Conservation (phyloP, 2,329 filamentous ascomycete species). For the Penicillium sp. region DNA sequence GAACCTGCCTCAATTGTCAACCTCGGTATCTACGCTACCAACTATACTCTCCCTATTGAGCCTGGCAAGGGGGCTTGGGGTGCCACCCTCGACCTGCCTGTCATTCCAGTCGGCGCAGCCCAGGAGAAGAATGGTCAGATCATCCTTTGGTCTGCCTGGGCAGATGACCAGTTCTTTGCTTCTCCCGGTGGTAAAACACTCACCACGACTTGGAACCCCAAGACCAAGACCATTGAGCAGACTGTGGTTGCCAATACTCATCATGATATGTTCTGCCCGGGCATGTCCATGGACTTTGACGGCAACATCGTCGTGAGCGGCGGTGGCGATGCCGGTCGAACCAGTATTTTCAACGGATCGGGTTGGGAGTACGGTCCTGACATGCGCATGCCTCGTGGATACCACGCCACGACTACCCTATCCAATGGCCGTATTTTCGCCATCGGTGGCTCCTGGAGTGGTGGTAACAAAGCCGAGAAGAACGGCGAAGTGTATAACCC, state of each 20-base stretch:
- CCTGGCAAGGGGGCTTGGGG: constrained; percentile 9
- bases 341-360: constrained; percentile 50
- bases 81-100: constrained; percentile 7
- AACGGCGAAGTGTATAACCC: constrained; percentile 59
- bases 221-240: constrained; percentile 2
- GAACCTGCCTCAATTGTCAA: constrained; percentile 13
- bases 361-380: constrained; percentile 42
- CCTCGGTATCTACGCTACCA: constrained; percentile 11
- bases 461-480: constrained; percentile 49
- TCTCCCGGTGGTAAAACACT: constrained; percentile 19
- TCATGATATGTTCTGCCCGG: constrained; percentile 33
- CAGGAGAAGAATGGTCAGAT: constrained; percentile 8
- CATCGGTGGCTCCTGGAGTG: constrained; percentile 61
- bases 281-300: constrained; percentile 51
- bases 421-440: constrained; percentile 58
- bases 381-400: constrained; percentile 53
- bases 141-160: constrained; percentile 20
- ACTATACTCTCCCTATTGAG: constrained; percentile 1
- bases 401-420: constrained; percentile 53
- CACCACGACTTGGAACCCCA: constrained; percentile 26
- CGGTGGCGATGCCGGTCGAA: constrained; percentile 51
- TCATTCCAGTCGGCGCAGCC: constrained; percentile 3
- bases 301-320: constrained; percentile 56
- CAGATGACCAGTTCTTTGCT: constrained; percentile 16
- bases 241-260: constrained; percentile 7